Percentiles rank a stretch among this genome's conserved stretches.
These are phyloP conservation scores for Byssochlamys sp. DNA, from an alignment of 2,329 filamentous ascomycete genomes.

Conservation along the genomic window DNA sequence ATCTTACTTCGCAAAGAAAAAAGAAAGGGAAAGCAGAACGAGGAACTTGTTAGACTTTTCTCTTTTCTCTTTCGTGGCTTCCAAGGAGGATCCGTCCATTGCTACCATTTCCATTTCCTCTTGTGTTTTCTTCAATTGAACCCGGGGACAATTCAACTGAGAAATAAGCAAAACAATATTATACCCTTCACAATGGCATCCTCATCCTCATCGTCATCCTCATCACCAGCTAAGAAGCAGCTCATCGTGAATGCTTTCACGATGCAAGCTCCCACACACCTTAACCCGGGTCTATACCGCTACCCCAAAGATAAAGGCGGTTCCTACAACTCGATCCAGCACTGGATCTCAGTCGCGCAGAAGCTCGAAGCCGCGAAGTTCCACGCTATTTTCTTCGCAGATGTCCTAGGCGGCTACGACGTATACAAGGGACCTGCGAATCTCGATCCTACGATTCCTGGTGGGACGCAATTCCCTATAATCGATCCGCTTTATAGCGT, in stretches of 20 bases:
- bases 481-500: conserved; percentile 35
- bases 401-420: conserved; percentile 40
- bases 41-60: neutral
- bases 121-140: neutral
- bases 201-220: neutral
- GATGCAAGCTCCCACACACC: conserved; percentile 28
- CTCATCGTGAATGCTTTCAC: conserved; percentile 20
- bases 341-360: conserved; percentile 41
- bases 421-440: conserved; percentile 37
- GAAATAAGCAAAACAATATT: neutral
- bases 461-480: conserved; percentile 35
- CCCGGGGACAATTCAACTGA: neutral
- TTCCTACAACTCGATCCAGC: conserved; percentile 34
- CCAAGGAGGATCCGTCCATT: neutral
- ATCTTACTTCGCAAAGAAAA: neutral
- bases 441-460: conserved; percentile 28
- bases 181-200: neutral
- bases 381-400: conserved; percentile 44
- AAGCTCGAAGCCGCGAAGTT: conserved; percentile 41
- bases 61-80: neutral
- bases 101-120: neutral
- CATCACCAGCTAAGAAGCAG: conserved; percentile 19
- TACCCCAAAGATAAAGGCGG: conserved; percentile 23
- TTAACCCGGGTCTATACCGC: conserved; percentile 31
- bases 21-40: neutral